These are phyloP conservation scores for Pichia sp. DNA, from an alignment of 1,139 yeast species.

Conservation along the genomic window DNA sequence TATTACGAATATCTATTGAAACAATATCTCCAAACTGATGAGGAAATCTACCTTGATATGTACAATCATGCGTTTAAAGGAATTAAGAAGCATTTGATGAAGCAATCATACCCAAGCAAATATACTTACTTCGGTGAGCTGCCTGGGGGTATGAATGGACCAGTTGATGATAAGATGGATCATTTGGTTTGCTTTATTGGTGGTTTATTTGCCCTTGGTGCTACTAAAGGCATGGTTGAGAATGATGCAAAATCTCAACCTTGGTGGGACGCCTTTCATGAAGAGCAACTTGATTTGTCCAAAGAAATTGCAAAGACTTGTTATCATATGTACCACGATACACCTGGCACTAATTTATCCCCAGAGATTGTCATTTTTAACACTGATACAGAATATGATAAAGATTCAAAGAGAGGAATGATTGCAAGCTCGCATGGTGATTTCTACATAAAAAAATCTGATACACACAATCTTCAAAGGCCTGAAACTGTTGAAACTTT, in stretches of 20 bases:
- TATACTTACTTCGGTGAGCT: conserved; percentile 74
- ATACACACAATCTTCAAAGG: conserved; percentile 79
- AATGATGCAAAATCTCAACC: conserved; percentile 40
- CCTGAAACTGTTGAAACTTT: conserved; percentile 93
- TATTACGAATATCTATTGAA: conserved; percentile 86
- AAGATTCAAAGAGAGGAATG: conserved; percentile 11
- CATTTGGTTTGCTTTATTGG: conserved; percentile 92
- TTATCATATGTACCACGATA: conserved; percentile 70
- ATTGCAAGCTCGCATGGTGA: conserved; percentile 16
- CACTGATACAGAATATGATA: conserved; percentile 13
- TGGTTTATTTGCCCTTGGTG: conserved; percentile 84
- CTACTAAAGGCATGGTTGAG: conserved; percentile 64
- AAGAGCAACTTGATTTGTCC: conserved; percentile 60
- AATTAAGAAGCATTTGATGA: conserved; percentile 55
- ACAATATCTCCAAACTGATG: conserved; percentile 74
- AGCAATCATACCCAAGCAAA: conserved; percentile 54
- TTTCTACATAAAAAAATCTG: conserved; percentile 61
- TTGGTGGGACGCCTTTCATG: conserved; percentile 40
- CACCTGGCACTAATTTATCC: conserved; percentile 65
- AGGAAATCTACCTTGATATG: conserved; percentile 65
- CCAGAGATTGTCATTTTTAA: conserved; percentile 82
- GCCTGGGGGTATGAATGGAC: conserved; percentile 55
- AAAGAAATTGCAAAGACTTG: conserved; percentile 75
- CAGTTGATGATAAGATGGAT: conserved; percentile 77
- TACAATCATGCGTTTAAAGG: conserved; percentile 75